phyloP scores from a whole-genome alignment of 306 rosid genomes.

The Bauhinia variegata region DNA sequence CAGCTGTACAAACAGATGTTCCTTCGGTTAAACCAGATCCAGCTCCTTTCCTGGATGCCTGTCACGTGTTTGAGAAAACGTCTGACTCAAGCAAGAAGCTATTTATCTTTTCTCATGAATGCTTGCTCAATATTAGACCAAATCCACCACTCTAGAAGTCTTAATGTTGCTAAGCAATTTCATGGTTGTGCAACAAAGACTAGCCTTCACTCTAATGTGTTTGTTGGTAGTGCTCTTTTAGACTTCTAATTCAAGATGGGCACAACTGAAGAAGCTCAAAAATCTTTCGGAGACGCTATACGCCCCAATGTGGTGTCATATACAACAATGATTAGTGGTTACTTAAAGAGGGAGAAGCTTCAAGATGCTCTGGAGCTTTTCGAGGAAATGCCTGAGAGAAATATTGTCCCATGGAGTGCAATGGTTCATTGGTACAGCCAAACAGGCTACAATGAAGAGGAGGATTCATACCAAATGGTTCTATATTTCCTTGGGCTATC shows the following conservation, averaged over 20 bases:
- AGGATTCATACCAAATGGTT: conserved; percentile 67
- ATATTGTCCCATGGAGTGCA: conserved; percentile 82
- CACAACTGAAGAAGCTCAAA: conserved; percentile 55
- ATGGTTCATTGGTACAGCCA: conserved; percentile 87
- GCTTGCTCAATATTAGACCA: conserved; percentile 61
- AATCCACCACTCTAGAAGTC: conserved; percentile 50
- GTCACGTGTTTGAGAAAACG: conserved; percentile 11
- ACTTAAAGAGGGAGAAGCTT: conserved; percentile 58
- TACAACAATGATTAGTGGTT: conserved; percentile 75
- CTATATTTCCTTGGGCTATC: conserved; percentile 82
- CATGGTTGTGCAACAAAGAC: conserved; percentile 68
- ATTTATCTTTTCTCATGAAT: conserved; percentile 63
- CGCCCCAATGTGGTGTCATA: conserved; percentile 82
- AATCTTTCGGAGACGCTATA: conserved; percentile 58
- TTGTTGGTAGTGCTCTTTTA: conserved; percentile 78
- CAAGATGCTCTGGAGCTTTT: conserved; percentile 69
- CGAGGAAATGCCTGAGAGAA: conserved; percentile 71
- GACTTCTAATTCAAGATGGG: conserved; percentile 80
- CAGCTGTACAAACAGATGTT: too few relatives aligned
- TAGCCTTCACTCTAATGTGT: conserved; percentile 59
- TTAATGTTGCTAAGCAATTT: conserved; percentile 62
- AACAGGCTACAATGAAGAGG: conserved; percentile 82
- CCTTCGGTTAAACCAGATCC: too few relatives aligned
- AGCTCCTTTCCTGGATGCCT: too few relatives aligned
- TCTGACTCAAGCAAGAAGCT: conserved; percentile 48